These are phyloP conservation scores for Trichoderma citrinoviride DNA, from an alignment of 2,329 filamentous ascomycete species.

Conservation along the genomic window DNA sequence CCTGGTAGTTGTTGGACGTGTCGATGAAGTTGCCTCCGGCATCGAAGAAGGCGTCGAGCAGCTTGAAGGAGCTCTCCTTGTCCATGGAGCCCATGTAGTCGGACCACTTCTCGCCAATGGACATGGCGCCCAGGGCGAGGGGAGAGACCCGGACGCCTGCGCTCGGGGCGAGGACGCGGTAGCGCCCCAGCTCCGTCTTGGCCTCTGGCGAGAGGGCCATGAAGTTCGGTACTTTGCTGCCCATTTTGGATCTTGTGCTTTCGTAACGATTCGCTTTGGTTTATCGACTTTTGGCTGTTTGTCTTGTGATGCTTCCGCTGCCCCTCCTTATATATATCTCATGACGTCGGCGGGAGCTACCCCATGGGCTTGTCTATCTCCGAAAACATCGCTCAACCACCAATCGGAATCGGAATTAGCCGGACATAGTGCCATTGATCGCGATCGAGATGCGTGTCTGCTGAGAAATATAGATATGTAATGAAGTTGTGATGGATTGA, in stretches of 20 bases:
- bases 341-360: neutral
- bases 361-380: neutral
- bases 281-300: neutral
- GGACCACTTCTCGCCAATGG: constrained; percentile 9
- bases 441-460: neutral
- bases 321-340: constrained; percentile 8
- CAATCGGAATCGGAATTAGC: constrained; percentile 4
- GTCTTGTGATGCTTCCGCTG: neutral
- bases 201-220: neutral
- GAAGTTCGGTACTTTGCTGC: neutral
- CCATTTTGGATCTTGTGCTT: neutral
- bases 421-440: constrained; percentile 2
- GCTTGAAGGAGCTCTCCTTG: constrained; percentile 12
- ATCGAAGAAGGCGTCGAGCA: constrained; percentile 14
- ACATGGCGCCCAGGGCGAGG: constrained; percentile 14
- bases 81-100: constrained; percentile 6
- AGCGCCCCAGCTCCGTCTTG: neutral
- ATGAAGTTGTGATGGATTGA: neutral
- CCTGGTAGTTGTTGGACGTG: constrained; percentile 51
- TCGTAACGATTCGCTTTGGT: too few relatives aligned
- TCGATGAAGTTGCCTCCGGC: constrained; percentile 63
- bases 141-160: constrained; percentile 11
- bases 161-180: neutral
- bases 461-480: neutral
- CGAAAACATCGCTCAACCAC: neutral